Conservation (phyloP, 1,284 basidiomycete genomes). For the Agroathelia rolfsii region DNA sequence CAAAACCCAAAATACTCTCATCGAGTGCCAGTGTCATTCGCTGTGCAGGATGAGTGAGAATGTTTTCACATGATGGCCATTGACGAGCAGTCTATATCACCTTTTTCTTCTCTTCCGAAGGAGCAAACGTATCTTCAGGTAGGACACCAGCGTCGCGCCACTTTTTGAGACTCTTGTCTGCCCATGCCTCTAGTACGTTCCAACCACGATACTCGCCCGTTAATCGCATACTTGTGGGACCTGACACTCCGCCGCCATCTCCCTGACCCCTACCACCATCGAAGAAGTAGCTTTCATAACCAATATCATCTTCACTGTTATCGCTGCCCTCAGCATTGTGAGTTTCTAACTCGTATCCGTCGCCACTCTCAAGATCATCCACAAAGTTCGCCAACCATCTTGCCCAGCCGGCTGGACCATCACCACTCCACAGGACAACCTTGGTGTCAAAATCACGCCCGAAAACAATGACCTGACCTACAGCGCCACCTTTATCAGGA, state of each 20-base stretch:
- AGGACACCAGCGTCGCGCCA: conserved; percentile 77
- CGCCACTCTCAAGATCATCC: conserved; percentile 87
- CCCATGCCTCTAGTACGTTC: conserved; percentile 86
- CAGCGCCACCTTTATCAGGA: conserved; percentile 66
- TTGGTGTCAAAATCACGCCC: conserved; percentile 98
- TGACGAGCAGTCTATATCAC: conserved; percentile 20
- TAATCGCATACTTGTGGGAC: conserved; percentile 55
- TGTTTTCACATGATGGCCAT: not conserved
- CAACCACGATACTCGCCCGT: conserved; percentile 82
- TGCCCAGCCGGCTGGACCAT: conserved; percentile 89
- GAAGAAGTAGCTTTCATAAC: conserved; percentile 81
- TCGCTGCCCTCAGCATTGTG: conserved; percentile 38
- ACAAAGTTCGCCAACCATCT: conserved; percentile 89
- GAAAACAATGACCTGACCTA: conserved; percentile 95
- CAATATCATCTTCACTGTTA: conserved; percentile 68
- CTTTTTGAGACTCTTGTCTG: conserved; percentile 73
- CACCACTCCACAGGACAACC: conserved; percentile 87
- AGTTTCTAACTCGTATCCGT: conserved; percentile 73
- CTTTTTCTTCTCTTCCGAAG: conserved; percentile 37
- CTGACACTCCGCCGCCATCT: conserved; percentile 65
- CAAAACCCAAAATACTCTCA: conserved; percentile 17
- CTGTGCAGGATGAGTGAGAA: not conserved
- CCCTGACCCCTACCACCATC: conserved; percentile 69
- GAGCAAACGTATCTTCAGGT: conserved; percentile 28
- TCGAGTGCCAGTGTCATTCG: conserved; percentile 14